Evolutionary conservation across 2,329 filamentous ascomycete genomes (phyloP).

Genomic region (Neoarthrinium moseri): DNA sequence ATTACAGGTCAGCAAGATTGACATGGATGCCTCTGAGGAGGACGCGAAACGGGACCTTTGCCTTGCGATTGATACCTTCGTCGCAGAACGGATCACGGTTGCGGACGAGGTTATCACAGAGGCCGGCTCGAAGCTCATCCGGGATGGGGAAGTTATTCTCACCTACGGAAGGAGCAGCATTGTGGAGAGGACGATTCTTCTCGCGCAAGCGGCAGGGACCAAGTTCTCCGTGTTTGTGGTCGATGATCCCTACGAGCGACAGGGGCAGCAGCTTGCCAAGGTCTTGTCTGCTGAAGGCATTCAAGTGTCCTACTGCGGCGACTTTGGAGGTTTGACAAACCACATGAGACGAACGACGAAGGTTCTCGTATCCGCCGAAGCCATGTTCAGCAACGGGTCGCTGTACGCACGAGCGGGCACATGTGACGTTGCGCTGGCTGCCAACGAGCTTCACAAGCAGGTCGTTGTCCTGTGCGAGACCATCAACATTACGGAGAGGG

Average conservation of each 20-base stretch:
- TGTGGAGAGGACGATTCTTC: conserved; percentile 77
- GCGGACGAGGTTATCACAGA: conserved; percentile 84
- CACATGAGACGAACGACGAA: conserved; percentile 66
- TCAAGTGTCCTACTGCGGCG: conserved; percentile 76
- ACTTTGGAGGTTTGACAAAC: conserved; percentile 71
- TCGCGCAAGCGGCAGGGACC: conserved; percentile 68
- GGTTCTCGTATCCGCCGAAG: conserved; percentile 83
- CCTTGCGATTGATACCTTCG: conserved; percentile 82
- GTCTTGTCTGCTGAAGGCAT: conserved; percentile 67
- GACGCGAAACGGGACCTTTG: conserved; percentile 78
- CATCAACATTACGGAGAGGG: conserved; percentile 85
- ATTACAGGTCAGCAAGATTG: conserved; percentile 84
- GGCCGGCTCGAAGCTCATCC: conserved; percentile 73
- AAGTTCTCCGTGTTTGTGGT: conserved; percentile 82
- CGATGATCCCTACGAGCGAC: conserved; percentile 62
- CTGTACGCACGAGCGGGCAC: conserved; percentile 88
- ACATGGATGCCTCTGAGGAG: conserved; percentile 78
- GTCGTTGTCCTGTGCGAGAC: conserved; percentile 92
- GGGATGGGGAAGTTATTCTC: conserved; percentile 76
- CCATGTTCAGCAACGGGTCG: conserved; percentile 92
- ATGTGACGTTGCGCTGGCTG: conserved; percentile 80
- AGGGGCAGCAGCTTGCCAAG: conserved; percentile 62
- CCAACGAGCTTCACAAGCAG: conserved; percentile 71
- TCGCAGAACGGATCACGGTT: conserved; percentile 84
- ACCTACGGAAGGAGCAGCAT: conserved; percentile 86